Evolutionary conservation across 225 moss, liverwort and hornwort genomes (phyloP), one percentile per base, ranked within the genome.

Genomic region (Pleurozium schreberi): DNA sequence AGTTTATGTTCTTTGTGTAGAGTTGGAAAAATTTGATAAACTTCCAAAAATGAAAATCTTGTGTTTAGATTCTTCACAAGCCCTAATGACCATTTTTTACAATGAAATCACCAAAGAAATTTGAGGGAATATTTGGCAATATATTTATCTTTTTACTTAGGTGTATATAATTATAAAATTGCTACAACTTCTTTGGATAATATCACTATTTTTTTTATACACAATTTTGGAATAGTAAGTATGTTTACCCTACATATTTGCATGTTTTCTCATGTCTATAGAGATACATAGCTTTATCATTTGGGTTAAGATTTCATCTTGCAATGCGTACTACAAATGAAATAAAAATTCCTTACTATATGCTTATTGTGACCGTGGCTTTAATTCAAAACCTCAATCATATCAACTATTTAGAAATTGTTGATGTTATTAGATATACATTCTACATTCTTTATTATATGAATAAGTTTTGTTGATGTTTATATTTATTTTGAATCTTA

Each of bases 301-400:
- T 33, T 31, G 0, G 6, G 1, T 31, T 49, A 20, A 20, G 13
- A 50, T 8, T 20, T 33, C 5, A 20, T 33, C 3, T 8, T 34
- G 13, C 8, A 75, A 52, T 52, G 8, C 2, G 14, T 8, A 22
- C 31, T 50, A 34, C 7, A 75, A 75, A 34, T 13, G 14, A 75
- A 75, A 34, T 20, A 13, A 75, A 75, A 33, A 34, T 4, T 0
- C 8, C 34, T 50, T 34, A 34, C 3, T 21, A 52, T 5, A 21
- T 0, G 0, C 5, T 78, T 78, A 25, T 23, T 3, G 0, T 2
- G 4, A 78, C 7, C 5, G 3, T 2, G 25, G 16, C 17, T n/a
- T n/a, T 55, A 57, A 78, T 18, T 78, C 57, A 57, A 78, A 53
- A 16, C 11, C 18, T 57, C 7, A 55, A 26, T 38, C 3, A 17